These are phyloP conservation scores for Saussurea involucrata DNA, from an alignment of 129 eudicot genomes.

Conservation along the genomic window DNA sequence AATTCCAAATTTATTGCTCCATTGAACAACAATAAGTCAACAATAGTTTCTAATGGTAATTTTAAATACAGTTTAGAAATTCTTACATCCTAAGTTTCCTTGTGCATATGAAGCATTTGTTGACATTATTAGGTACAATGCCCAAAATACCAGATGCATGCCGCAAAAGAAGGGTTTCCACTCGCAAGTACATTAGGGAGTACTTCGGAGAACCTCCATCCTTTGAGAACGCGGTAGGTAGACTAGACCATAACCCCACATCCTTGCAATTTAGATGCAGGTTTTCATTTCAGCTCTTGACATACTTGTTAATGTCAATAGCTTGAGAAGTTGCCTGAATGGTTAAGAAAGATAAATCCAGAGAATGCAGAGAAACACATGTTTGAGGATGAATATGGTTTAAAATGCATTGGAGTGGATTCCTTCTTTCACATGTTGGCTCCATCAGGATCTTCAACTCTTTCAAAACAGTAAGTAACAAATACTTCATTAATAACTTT, in stretches of 20 bases:
- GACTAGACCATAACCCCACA: slow-evolving; percentile 18
- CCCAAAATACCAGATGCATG: slow-evolving; percentile 41
- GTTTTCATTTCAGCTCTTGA: slow-evolving; percentile 15
- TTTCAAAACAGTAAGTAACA: slow-evolving; percentile 60
- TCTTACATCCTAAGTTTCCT: not conserved
- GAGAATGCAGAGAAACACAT: slow-evolving; percentile 51
- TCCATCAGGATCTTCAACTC: slow-evolving; percentile 66
- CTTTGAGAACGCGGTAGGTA: slow-evolving; percentile 43
- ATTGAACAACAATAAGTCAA: slow-evolving; percentile 34
- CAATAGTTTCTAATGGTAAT: slow-evolving; percentile 48
- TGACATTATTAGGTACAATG: slow-evolving; percentile 39
- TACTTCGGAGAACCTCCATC: slow-evolving; percentile 60
- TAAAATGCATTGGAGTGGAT: slow-evolving; percentile 49
- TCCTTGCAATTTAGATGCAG: slow-evolving; percentile 5
- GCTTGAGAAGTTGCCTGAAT: slow-evolving; percentile 57
- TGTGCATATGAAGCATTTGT: slow-evolving; percentile 16
- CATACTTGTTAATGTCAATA: slow-evolving; percentile 20
- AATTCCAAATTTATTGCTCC: slow-evolving; percentile 70
- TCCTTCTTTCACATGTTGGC: slow-evolving; percentile 57
- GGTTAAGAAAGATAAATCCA: slow-evolving; percentile 58
- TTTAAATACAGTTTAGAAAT: slow-evolving; percentile 1
- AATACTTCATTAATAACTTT: not conserved
- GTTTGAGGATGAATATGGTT: slow-evolving; percentile 44
- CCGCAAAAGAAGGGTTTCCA: slow-evolving; percentile 44
- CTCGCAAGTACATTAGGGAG: slow-evolving; percentile 63